These are phyloP conservation scores for Penicillium soppii DNA, from an alignment of 495 filamentous ascomycete species.

Conservation along the genomic window DNA sequence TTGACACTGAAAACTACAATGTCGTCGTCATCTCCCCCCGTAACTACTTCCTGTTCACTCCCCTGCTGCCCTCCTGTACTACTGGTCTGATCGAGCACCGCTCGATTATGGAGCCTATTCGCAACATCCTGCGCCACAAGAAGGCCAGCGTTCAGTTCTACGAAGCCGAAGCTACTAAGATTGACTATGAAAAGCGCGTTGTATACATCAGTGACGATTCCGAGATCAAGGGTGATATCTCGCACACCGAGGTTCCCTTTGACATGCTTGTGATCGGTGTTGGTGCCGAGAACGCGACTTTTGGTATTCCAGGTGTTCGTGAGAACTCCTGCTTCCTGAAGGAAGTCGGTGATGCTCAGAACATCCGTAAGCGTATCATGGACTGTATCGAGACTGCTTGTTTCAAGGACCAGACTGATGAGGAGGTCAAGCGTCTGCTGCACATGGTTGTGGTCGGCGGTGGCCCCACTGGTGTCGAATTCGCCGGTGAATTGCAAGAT, in stretches of 20 bases:
- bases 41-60: slow-evolving; percentile 99
- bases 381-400: slow-evolving; percentile 97
- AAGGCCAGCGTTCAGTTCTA: slow-evolving; percentile 90
- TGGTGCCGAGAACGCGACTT: slow-evolving; percentile 97
- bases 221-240: slow-evolving; percentile 82
- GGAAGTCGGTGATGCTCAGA: slow-evolving; percentile 93
- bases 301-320: slow-evolving; percentile 92
- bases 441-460: slow-evolving; percentile 99
- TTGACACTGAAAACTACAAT: slow-evolving; percentile 98
- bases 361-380: slow-evolving; percentile 98
- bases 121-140: slow-evolving; percentile 92
- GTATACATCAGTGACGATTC: slow-evolving; percentile 89
- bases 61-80: slow-evolving; percentile 93
- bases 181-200: slow-evolving; percentile 88
- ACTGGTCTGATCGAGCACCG: slow-evolving; percentile 97
- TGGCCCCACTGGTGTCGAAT: slow-evolving; percentile 97
- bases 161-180: slow-evolving; percentile 96
- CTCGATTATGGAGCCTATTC: slow-evolving; percentile 98
- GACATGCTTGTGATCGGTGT: slow-evolving; percentile 98
- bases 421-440: slow-evolving; percentile 89
- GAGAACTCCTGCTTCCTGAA: slow-evolving; percentile 98
- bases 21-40: slow-evolving; percentile 92
- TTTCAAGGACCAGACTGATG: slow-evolving; percentile 93
- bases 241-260: slow-evolving; percentile 87
- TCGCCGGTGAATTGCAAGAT: slow-evolving; percentile 96